Evolutionary conservation across 2,329 filamentous ascomycete species (phyloP).

Genomic region (Bipolaris zeicola): DNA sequence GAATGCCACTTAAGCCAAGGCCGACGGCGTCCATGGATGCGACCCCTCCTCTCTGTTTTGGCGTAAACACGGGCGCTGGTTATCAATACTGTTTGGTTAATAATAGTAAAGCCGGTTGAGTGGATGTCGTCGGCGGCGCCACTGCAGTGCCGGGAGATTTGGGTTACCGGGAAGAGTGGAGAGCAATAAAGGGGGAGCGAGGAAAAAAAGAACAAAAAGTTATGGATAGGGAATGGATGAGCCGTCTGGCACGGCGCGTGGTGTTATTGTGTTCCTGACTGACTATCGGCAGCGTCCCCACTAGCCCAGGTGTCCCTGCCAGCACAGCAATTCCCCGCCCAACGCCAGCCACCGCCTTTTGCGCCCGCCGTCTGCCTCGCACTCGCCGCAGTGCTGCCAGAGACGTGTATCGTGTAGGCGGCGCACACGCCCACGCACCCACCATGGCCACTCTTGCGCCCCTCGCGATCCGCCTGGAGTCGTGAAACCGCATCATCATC

Average conservation of each 20-base stretch:
- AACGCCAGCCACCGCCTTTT: conserved; percentile 19
- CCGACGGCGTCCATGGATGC: conserved; percentile 27
- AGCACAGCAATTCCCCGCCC: conserved; percentile 22
- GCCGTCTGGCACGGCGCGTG: conserved; percentile 9
- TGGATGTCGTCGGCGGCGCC: conserved; percentile 9
- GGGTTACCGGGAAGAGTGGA: conserved; percentile 9
- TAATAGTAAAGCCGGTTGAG: conserved; percentile 8
- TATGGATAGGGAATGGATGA: conserved; percentile 2
- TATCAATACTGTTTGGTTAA: conserved; percentile 3
- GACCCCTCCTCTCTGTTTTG: conserved; percentile 17
- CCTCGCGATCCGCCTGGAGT: background rate
- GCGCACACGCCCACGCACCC: background rate
- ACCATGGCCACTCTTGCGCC: background rate
- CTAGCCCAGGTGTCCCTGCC: conserved; percentile 19
- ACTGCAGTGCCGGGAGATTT: conserved; percentile 27
- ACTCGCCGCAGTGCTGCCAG: conserved; percentile 3
- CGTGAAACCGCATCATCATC: background rate
- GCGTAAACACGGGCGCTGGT: conserved; percentile 1
- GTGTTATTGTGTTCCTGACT: conserved; percentile 22
- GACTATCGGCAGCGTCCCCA: conserved; percentile 5
- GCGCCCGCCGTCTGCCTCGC: conserved; percentile 3
- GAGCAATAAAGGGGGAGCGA: conserved; percentile 3
- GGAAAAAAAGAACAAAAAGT: background rate
- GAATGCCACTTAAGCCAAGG: conserved; percentile 39
- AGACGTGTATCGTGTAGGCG: too few species aligned